phyloP scores from a whole-genome alignment of 228 moss, liverwort and hornwort genomes.

The Sphagnum magellanicum region DNA sequence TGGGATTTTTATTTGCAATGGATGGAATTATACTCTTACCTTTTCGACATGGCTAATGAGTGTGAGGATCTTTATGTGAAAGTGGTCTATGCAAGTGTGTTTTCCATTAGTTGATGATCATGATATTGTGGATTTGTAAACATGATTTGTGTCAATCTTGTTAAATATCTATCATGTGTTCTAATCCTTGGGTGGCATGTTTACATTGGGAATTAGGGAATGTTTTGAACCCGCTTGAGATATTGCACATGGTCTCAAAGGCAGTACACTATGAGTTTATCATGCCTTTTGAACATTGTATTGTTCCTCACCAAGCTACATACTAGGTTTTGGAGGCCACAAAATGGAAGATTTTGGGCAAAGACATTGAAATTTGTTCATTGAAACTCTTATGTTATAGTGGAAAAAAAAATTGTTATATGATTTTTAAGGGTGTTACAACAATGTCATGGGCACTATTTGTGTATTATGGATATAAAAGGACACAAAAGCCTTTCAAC shows the following conservation, averaged over 20 bases:
- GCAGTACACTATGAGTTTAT: too few relatives aligned
- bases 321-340: neutral
- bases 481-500: slow-evolving; percentile 75
- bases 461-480: slow-evolving; percentile 70
- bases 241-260: neutral
- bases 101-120: neutral
- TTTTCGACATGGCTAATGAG: slow-evolving; percentile 86
- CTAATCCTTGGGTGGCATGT: too few relatives aligned
- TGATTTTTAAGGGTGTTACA: neutral
- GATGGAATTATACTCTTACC: slow-evolving; percentile 76
- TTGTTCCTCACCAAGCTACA: too few relatives aligned
- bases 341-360: neutral
- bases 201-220: neutral
- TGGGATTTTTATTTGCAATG: slow-evolving; percentile 13
- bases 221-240: neutral
- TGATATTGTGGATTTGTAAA: neutral
- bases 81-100: slow-evolving; percentile 79
- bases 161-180: too few relatives aligned
- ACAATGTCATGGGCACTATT: slow-evolving; percentile 73
- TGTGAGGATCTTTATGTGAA: slow-evolving; percentile 71
- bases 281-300: too few relatives aligned
- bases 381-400: neutral
- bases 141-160: too few relatives aligned
- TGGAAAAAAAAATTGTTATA: neutral
- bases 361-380: neutral